These are phyloP conservation scores for Penicillium lagena DNA, from an alignment of 495 filamentous ascomycete species.

Conservation along the genomic window DNA sequence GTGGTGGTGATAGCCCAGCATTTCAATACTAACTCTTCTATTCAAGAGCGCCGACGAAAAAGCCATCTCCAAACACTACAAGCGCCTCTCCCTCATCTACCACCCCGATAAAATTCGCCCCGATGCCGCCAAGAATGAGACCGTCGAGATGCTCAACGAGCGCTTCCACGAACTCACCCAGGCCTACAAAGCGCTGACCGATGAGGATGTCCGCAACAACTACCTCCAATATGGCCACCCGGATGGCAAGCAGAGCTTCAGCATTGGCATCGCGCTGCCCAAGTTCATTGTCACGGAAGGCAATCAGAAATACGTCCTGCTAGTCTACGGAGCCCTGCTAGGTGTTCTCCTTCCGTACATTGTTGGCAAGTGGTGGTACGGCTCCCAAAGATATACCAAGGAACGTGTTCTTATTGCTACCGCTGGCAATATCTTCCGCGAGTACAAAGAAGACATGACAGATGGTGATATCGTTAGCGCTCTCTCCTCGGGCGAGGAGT, in stretches of 20 bases:
- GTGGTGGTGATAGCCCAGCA: not conserved
- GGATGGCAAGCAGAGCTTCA: constrained; percentile 95
- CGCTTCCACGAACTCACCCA: constrained; percentile 92
- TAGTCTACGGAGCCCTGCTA: constrained; percentile 80
- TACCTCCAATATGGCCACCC: constrained; percentile 93
- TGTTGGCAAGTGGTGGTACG: constrained; percentile 98
- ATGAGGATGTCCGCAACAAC: constrained; percentile 95
- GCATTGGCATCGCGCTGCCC: constrained; percentile 94
- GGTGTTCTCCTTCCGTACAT: constrained; percentile 88
- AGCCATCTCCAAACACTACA: constrained; percentile 84
- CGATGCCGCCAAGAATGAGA: constrained; percentile 82
- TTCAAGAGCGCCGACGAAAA: constrained; percentile 73
- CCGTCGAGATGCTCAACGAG: constrained; percentile 74
- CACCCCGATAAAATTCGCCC: constrained; percentile 89
- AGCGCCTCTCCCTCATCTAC: constrained; percentile 73
- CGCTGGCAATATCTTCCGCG: constrained; percentile 86
- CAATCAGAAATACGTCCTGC: constrained; percentile 88
- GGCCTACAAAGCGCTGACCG: constrained; percentile 94
- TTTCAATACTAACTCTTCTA: not conserved
- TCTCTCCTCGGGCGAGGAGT: constrained; percentile 79
- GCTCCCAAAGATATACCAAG: constrained; percentile 83
- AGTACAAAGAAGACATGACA: constrained; percentile 77
- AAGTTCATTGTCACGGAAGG: constrained; percentile 89
- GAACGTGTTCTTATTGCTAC: constrained; percentile 87
- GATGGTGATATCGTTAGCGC: constrained; percentile 74